Percentiles rank a stretch among this genome's conserved stretches.
These are phyloP conservation scores for Russula ochroleuca DNA, from an alignment of 768 basidiomycete genomes.

Conservation along the genomic window DNA sequence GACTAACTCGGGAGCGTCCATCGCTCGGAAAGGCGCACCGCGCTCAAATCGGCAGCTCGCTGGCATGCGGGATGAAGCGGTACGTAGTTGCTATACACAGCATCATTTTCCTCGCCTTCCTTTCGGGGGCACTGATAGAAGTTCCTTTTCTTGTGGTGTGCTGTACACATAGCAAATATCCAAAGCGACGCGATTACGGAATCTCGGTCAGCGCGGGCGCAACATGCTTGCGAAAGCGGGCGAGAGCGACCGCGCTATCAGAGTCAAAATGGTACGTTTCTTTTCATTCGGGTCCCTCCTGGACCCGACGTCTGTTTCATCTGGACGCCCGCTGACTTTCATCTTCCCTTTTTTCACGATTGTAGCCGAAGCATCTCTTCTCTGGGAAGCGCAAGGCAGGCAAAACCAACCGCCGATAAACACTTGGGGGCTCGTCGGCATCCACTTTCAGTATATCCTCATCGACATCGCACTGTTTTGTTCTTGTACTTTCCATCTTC, in stretches of 20 bases:
- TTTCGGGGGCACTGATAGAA: neutral
- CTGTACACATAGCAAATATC: conserved; percentile 56
- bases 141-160: neutral
- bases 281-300: neutral
- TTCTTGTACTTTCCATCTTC: neutral
- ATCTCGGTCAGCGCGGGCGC: conserved; percentile 80
- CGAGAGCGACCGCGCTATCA: conserved; percentile 81
- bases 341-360: conserved; percentile 5
- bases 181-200: conserved; percentile 76
- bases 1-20: conserved; percentile 54
- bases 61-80: conserved; percentile 73
- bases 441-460: neutral
- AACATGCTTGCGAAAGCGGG: conserved; percentile 89
- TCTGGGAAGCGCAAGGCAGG: conserved; percentile 81
- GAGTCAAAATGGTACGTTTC: conserved; percentile 69
- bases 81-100: conserved; percentile 38
- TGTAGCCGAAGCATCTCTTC: conserved; percentile 81
- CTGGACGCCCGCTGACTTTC: conserved; percentile 10
- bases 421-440: neutral
- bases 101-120: no score
- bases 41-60: conserved; percentile 69
- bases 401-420: conserved; percentile 73
- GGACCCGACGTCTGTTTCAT: neutral
- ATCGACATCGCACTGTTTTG: neutral
- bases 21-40: conserved; percentile 52